Evolutionary conservation across 768 basidiomycete species (phyloP).

Genomic region (Rossbeevera mucosa): DNA sequence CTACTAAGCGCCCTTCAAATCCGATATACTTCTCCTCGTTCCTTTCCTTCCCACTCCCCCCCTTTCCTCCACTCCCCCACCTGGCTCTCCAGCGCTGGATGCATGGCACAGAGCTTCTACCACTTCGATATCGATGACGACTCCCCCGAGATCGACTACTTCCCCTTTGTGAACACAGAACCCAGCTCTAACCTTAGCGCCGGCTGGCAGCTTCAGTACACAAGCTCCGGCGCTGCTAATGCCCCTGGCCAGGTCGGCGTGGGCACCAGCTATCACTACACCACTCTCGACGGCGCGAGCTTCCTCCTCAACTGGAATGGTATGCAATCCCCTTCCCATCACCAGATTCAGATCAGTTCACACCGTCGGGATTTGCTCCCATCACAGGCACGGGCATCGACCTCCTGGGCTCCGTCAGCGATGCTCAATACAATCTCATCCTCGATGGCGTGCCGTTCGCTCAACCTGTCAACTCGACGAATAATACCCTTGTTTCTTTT

Average conservation of each 20-base stretch:
- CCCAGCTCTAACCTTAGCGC: conserved; percentile 42
- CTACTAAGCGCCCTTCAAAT: neutral
- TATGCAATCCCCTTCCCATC: conserved; percentile 29
- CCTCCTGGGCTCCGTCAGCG: conserved; percentile 48
- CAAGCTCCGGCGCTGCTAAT: conserved; percentile 43
- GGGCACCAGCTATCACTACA: conserved; percentile 60
- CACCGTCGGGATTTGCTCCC: conserved; percentile 1
- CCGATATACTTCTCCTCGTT: neutral
- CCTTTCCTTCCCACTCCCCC: conserved; percentile 12
- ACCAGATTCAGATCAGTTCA: neutral
- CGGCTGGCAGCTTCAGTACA: conserved; percentile 70
- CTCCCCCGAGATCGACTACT: conserved; percentile 59
- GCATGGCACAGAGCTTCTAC: conserved; percentile 24
- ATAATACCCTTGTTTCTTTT: conserved; percentile 48
- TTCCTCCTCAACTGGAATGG: conserved; percentile 60
- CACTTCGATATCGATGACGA: conserved; percentile 58
- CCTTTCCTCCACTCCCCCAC: conserved; percentile 4
- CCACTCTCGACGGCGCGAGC: conserved; percentile 54
- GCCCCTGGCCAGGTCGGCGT: conserved; percentile 41
- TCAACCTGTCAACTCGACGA: conserved; percentile 21
- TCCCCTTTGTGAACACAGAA: conserved; percentile 55
- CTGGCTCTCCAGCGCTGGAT: conserved; percentile 25
- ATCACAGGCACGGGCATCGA: conserved; percentile 59
- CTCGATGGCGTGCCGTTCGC: conserved; percentile 45
- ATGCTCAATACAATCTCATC: conserved; percentile 42